Base-by-base conservation (phyloP, 345 rosid genomes). In the Xanthoceras sorbifolium region DNA sequence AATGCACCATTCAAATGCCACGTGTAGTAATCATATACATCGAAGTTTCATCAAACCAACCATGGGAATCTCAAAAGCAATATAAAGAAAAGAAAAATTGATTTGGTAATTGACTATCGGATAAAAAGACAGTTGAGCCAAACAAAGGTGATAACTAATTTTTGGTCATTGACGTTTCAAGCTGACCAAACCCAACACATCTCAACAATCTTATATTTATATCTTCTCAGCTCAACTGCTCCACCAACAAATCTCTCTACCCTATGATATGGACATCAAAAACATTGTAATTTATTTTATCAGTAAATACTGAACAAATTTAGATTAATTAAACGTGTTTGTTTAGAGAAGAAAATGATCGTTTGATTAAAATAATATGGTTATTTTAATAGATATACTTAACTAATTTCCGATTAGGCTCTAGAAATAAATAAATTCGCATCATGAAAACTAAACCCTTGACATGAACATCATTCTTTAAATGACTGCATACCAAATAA, bases 81-180 rank as follows among this genome's bases (percentile, higher is more conserved):
- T 18, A 54, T 3, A 20, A 1, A 4, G 18, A 15, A 18, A 54
- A 18, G 4, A 5, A 54, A 54, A 4, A 4, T n/a, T 23, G 57
- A 68, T 68, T 68, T 42, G 71, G 55, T 42, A 67, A 42, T 67
- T 25, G 71, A 67, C 71, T 42, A 20, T 18, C 50, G 5, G 50
- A 54, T 54, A 17, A n/a, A n/a, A n/a, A n/a, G n/a, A n/a, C n/a
- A n/a, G n/a, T 1, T 20, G 23, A 20, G 60, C 25, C 38, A 29
- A 25, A 48, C 9, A 11, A 5, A 4, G 31, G 4, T 67, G 6
- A 18, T 57, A 54, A 55, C 64, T 71, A 71, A 34, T 48, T 10
- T 48, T 40, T 67, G 73, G 61, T 71, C 32, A 36, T 23, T 55
- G 65, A 59, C 20, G 65, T 55, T 14, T 59, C 38, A 60, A 10